These are phyloP conservation scores for Xerocomus nothofagi DNA, from an alignment of 1,284 basidiomycete genomes.

Conservation along the genomic window DNA sequence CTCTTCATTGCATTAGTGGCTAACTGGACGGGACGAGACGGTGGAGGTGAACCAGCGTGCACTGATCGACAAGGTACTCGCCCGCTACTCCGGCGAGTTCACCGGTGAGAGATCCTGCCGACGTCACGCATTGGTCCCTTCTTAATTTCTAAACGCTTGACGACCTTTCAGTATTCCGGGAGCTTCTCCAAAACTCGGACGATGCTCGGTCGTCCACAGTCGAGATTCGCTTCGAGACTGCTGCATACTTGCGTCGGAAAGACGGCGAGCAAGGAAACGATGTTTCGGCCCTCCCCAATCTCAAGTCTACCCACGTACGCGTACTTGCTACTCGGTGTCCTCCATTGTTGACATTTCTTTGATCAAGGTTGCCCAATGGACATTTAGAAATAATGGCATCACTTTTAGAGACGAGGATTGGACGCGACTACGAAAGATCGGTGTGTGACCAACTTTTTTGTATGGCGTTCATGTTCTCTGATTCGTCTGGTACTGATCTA, in stretches of 20 bases:
- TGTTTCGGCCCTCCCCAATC: conserved; percentile 48
- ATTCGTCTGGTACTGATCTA: conserved; percentile 25
- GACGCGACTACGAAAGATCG: conserved; percentile 86
- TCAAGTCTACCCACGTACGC: conserved; percentile 56
- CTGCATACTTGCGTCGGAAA: conserved; percentile 49
- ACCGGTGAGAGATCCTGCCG: conserved; percentile 50
- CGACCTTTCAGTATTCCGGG: conserved; percentile 73
- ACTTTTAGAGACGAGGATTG: conserved; percentile 84
- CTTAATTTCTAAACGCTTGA: neutral
- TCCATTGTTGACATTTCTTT: conserved; percentile 15
- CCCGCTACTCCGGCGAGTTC: conserved; percentile 94
- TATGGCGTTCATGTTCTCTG: neutral
- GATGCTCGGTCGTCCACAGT: conserved; percentile 84
- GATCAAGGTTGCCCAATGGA: conserved; percentile 67
- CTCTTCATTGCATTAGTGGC: conserved; percentile 52
- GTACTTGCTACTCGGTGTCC: no score
- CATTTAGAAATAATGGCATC: conserved; percentile 87
- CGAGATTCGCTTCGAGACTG: conserved; percentile 81
- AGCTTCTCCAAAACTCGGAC: conserved; percentile 93
- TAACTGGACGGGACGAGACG: conserved; percentile 72
- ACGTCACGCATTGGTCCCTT: neutral
- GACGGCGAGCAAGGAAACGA: conserved; percentile 4
- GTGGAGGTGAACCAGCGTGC: conserved; percentile 96
- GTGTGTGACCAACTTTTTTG: conserved; percentile 39
- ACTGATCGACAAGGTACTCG: conserved; percentile 91